Conservation (phyloP, 176 grass and related monocot species). For the Leersia perrieri region DNA sequence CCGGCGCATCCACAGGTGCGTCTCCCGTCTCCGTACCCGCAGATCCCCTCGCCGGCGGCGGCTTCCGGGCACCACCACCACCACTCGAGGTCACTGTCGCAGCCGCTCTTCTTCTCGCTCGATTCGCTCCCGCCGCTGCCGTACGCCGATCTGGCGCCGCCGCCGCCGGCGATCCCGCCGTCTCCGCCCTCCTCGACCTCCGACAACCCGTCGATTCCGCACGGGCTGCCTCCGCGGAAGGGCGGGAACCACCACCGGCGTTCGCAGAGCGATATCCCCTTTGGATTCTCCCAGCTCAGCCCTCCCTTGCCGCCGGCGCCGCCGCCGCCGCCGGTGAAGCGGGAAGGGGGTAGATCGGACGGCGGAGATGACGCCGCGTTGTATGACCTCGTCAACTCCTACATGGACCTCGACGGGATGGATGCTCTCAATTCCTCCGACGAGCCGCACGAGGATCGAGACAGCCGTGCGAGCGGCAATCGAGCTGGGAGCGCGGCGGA, state of each 20-base stretch:
- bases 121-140: conserved; percentile 63
- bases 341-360: conserved; percentile 41
- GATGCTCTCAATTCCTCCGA: conserved; percentile 78
- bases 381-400: conserved; percentile 78
- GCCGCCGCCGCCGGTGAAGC: conserved; percentile 49
- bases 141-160: conserved; percentile 47
- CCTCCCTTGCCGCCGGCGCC: conserved; percentile 40
- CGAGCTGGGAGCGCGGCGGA: conserved; percentile 53
- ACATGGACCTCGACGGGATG: conserved; percentile 87
- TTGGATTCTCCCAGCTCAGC: conserved; percentile 56
- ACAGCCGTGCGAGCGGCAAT: conserved; percentile 51
- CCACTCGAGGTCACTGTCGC: conserved; percentile 77
- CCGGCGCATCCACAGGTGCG: conserved; percentile 51
- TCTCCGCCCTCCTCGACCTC: conserved; percentile 42
- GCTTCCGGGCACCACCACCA: not conserved
- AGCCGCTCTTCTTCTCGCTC: conserved; percentile 73
- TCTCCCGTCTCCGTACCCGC: conserved; percentile 44
- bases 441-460: conserved; percentile 54
- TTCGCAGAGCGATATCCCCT: conserved; percentile 81
- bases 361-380: conserved; percentile 33
- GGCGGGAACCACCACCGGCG: conserved; percentile 56
- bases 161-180: conserved; percentile 22
- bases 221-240: conserved; percentile 61
- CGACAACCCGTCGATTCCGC: conserved; percentile 46
- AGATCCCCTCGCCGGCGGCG: conserved; percentile 50